Conservation (phyloP, 1,139 yeast genomes). For the Protomyces arabidopsidicola region DNA sequence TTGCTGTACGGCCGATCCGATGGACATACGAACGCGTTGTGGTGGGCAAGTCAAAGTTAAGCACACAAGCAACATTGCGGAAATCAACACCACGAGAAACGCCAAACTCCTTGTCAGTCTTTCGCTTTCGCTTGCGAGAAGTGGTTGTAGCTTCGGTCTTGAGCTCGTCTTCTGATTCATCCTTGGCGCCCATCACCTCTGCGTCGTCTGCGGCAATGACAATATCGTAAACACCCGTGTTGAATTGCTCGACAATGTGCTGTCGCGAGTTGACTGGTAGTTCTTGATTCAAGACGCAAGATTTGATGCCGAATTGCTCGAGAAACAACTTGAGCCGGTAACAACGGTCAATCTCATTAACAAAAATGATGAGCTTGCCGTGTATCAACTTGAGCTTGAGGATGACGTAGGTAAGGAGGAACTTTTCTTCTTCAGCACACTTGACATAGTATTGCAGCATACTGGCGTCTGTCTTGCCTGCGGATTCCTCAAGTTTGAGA, state of each 20-base stretch:
- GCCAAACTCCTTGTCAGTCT: conserved; percentile 71
- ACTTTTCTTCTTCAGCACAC: conserved; percentile 86
- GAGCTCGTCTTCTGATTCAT: conserved; percentile 32
- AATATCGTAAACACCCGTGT: conserved; percentile 78
- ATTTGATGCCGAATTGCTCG: conserved; percentile 88
- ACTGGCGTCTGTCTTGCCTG: conserved; percentile 36
- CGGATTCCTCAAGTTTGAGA: conserved; percentile 59
- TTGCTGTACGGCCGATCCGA: conserved; percentile 94
- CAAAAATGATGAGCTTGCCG: conserved; percentile 88
- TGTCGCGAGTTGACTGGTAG: conserved; percentile 87
- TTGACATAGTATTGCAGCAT: conserved; percentile 81
- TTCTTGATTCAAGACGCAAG: conserved; percentile 87
- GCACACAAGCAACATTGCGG: conserved; percentile 90
- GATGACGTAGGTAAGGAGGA: conserved; percentile 81
- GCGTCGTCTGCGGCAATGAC: conserved; percentile 91
- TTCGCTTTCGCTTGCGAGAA: conserved; percentile 36
- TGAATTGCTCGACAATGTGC: conserved; percentile 92
- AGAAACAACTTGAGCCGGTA: conserved; percentile 83
- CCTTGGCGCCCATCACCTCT: conserved; percentile 36
- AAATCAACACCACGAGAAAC: conserved; percentile 97
- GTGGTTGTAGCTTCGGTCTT: conserved; percentile 18
- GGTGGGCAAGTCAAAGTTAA: conserved; percentile 90
- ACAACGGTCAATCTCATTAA: conserved; percentile 91
- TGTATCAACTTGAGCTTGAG: conserved; percentile 82
- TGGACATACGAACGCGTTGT: conserved; percentile 88